Conservation (phyloP, 257 asterid genomes). For the Solanum bukasovii region DNA sequence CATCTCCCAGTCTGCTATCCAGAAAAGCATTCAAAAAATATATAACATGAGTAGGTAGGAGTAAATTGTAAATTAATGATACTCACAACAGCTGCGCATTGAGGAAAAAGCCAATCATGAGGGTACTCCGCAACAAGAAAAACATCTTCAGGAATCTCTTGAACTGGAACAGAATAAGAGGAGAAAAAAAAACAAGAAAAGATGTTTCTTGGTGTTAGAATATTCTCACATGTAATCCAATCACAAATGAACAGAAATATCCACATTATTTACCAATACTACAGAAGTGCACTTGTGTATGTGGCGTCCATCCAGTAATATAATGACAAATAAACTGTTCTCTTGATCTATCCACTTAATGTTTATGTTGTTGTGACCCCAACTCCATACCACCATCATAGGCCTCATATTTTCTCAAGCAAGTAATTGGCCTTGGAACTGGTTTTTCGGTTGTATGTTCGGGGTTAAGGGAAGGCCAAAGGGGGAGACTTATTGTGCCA, state of each 20-base stretch:
- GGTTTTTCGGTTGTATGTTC: background rate
- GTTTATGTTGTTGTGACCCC: background rate
- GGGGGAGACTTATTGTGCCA: background rate
- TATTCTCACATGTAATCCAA: background rate
- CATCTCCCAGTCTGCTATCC: background rate
- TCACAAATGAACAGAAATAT: background rate
- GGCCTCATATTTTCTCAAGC: background rate
- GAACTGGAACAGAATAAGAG: constrained; percentile 29
- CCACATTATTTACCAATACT: background rate
- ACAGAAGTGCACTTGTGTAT: background rate
- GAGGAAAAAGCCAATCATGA: constrained; percentile 98
- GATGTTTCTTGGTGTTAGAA: background rate
- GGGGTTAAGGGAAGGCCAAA: background rate
- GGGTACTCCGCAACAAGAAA: constrained; percentile 84
- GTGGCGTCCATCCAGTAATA: background rate
- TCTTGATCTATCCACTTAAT: background rate
- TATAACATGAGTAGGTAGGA: background rate
- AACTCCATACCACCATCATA: background rate
- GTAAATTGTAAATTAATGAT: background rate
- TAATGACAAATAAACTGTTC: background rate
- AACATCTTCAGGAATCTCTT: constrained; percentile 62
- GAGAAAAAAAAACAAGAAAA: background rate
- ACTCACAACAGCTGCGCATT: constrained; percentile 94
- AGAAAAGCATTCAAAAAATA: background rate
- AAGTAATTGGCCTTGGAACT: background rate